Evolutionary conservation across 2,329 filamentous ascomycete genomes (phyloP).

Genomic region (Apiospora phragmitis): DNA sequence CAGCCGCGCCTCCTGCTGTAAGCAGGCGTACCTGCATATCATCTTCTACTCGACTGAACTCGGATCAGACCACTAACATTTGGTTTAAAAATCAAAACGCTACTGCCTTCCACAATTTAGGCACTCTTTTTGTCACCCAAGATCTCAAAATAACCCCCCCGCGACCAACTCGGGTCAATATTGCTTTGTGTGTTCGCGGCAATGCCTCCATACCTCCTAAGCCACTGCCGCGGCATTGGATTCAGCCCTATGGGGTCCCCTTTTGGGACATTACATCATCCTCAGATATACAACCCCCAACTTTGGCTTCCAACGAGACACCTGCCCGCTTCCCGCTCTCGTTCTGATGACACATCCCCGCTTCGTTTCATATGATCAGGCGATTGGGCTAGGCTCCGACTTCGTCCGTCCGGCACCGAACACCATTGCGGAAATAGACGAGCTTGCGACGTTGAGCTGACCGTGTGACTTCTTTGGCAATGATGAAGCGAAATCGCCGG

Average conservation of each 20-base stretch:
- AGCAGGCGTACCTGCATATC: neutral
- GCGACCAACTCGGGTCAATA: no score
- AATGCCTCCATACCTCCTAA: constrained; percentile 3
- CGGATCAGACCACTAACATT: neutral
- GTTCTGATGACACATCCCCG: neutral
- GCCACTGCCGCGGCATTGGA: neutral
- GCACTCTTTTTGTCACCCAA: neutral
- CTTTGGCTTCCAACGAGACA: neutral
- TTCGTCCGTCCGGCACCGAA: neutral
- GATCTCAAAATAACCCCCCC: neutral
- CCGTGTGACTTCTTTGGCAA: neutral
- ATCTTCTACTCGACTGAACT: neutral
- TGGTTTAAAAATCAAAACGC: neutral
- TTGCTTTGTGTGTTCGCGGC: neutral
- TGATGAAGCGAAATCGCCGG: neutral
- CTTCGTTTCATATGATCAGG: neutral
- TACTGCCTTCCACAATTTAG: neutral
- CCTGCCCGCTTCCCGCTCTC: neutral
- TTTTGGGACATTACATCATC: neutral
- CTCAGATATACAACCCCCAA: neutral
- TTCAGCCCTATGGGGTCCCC: neutral
- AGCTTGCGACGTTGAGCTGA: neutral
- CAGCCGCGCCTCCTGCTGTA: neutral
- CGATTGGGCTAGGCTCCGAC: neutral
- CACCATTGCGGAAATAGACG: neutral